Base-by-base conservation (phyloP, 75 land plant genomes). In the Adiantum capillusveneris region DNA sequence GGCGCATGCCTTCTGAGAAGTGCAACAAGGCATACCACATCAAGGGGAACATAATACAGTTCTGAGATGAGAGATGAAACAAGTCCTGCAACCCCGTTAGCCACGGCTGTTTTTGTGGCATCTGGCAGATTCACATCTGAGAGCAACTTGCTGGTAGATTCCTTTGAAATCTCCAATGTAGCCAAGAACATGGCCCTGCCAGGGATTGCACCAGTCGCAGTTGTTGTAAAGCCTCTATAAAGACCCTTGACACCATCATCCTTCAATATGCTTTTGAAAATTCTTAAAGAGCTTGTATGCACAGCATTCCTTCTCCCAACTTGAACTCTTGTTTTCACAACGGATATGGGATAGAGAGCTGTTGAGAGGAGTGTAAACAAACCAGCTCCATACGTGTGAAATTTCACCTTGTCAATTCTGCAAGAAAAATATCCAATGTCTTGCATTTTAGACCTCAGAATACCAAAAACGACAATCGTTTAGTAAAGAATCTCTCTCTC, bases 341-440 rank as follows among this genome's bases (percentile, higher is more conserved):
- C 94, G 13, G 84, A 69, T 17, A 75, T 83, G 1, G 97, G 97
- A 62, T 92, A 88, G n/a, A 92, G 49, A 17, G 77, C 21, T 20
- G 78, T 86, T 16, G 76, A 73, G 36, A 88, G 86, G 19, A 61
- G 76, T 13, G 97, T 85, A 44, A 92, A 88, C 12, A 92, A 77
- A 45, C 87, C 64, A 13, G 94, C 88, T 13, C 97, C 97, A 53
- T 75, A 78, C 0, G 83, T 29, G 63, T 88, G 88, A 53, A 92
- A 92, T 67, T 83, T 92, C 20, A 82, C 74, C 85, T 88, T 92
- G 80, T 92, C 97, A 64, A 92, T 63, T 71, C 97, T 90, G 64
- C 60, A n/a, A n/a, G n/a, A n/a, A n/a, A n/a, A n/a, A n/a, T n/a
- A n/a, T n/a, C n/a, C n/a, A n/a, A n/a, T n/a, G n/a, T n/a, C n/a